Conservation (phyloP, 768 basidiomycete species). For the Auricularia cornea region DNA sequence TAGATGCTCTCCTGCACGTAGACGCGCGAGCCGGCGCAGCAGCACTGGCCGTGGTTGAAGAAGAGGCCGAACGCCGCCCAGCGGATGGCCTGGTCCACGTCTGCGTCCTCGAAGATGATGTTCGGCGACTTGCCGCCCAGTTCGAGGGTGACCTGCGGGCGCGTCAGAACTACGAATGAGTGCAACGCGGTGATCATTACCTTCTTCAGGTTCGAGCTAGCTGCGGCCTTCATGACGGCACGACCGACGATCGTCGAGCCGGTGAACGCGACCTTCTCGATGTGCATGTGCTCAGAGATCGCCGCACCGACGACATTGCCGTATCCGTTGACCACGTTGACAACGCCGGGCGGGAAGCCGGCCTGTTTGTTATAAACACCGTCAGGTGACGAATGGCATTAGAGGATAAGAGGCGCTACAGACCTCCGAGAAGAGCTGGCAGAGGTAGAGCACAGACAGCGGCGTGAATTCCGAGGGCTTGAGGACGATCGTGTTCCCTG, state of each 20-base stretch:
- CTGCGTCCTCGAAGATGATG: constrained; percentile 83
- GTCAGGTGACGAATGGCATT: too few relatives aligned
- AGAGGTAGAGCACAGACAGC: constrained; percentile 77
- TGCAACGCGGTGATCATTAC: constrained; percentile 25
- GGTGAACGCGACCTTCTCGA: constrained; percentile 95
- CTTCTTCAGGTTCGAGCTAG: constrained; percentile 92
- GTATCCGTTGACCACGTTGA: constrained; percentile 81
- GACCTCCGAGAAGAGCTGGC: constrained; percentile 76
- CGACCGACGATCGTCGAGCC: constrained; percentile 86
- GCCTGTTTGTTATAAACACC: too few relatives aligned
- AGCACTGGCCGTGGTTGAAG: constrained; percentile 60
- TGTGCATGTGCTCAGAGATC: constrained; percentile 68
- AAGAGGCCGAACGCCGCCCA: constrained; percentile 5
- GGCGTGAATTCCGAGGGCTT: constrained; percentile 88
- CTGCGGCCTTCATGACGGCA: constrained; percentile 85
- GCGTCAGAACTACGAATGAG: neutral
- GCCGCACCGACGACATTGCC: constrained; percentile 81
- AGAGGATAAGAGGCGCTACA: constrained; percentile 9
- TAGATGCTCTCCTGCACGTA: constrained; percentile 85
- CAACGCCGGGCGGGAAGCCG: constrained; percentile 76
- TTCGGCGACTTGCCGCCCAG: constrained; percentile 91
- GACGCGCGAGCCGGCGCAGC: constrained; percentile 84
- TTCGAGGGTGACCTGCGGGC: constrained; percentile 71
- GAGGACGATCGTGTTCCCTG: constrained; percentile 90
- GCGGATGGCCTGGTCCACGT: constrained; percentile 68